A percentile compares a stretch with the other conserved stretches of the same genome.
These are phyloP conservation scores for Xylaria arbuscula DNA, from an alignment of 2,329 filamentous ascomycete species.

Conservation along the genomic window DNA sequence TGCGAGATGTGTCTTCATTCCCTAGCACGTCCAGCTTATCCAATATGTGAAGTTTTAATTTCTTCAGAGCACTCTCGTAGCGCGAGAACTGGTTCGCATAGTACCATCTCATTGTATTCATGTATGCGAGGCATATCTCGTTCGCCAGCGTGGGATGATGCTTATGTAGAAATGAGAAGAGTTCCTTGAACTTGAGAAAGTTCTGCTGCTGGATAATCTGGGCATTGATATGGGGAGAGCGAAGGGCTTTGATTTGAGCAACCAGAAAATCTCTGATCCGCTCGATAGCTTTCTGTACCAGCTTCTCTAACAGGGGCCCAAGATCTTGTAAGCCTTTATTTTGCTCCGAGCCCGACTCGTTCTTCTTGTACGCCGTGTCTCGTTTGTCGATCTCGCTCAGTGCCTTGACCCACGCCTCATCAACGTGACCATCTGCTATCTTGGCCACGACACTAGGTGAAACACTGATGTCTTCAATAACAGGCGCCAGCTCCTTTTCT, in stretches of 20 bases:
- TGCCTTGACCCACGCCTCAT: slow-evolving; percentile 87
- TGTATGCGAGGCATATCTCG: slow-evolving; percentile 91
- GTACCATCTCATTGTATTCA: slow-evolving; percentile 99
- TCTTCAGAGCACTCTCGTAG: slow-evolving; percentile 85
- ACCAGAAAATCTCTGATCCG: slow-evolving; percentile 95
- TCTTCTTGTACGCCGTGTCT: slow-evolving; percentile 76
- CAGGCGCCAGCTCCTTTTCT: slow-evolving; percentile 85
- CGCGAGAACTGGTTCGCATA: slow-evolving; percentile 91
- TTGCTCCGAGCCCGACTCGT: slow-evolving; percentile 67
- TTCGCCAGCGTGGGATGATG: slow-evolving; percentile 86
- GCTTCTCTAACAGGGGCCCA: slow-evolving; percentile 83
- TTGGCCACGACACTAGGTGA: slow-evolving; percentile 85
- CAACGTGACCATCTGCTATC: slow-evolving; percentile 88
- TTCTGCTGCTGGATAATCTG: slow-evolving; percentile 96
- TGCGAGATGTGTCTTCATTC: slow-evolving; percentile 77
- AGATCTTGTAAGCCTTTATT: slow-evolving; percentile 86
- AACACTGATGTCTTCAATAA: slow-evolving; percentile 91
- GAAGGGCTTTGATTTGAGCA: slow-evolving; percentile 90
- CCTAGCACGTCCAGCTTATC: slow-evolving; percentile 88
- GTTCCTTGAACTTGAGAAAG: slow-evolving; percentile 87
- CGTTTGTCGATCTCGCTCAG: slow-evolving; percentile 82
- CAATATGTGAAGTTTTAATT: slow-evolving; percentile 82
- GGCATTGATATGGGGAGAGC: slow-evolving; percentile 95
- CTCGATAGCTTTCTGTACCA: slow-evolving; percentile 91
- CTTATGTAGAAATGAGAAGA: slow-evolving; percentile 85